Percentiles rank a stretch among this genome's conserved stretches.
phyloP scores from a whole-genome alignment of 2,329 filamentous ascomycete species.

The Pseudofabraea citricarpa region DNA sequence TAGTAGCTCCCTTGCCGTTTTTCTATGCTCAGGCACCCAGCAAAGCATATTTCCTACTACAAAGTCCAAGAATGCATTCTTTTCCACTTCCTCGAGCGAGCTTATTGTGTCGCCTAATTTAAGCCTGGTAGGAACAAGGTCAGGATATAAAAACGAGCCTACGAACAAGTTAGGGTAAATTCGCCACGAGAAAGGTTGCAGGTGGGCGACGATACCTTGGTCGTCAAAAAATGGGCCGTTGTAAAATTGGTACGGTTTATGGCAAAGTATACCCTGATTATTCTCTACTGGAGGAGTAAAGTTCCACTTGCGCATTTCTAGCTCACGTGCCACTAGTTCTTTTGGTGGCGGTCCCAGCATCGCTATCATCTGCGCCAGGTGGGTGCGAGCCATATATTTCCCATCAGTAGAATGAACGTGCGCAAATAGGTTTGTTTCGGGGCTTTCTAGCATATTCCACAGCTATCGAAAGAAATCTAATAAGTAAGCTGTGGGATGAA shows the following conservation, averaged over 20 bases:
- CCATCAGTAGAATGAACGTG: constrained; percentile 96
- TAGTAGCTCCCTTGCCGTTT: constrained; percentile 27
- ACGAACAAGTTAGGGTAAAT: no score
- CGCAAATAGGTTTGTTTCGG: constrained; percentile 92
- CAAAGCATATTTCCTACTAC: constrained; percentile 26
- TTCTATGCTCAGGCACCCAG: constrained; percentile 29
- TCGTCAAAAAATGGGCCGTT: constrained; percentile 32
- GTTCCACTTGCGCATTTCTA: constrained; percentile 40
- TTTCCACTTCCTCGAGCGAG: constrained; percentile 27
- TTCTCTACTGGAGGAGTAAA: constrained; percentile 62
- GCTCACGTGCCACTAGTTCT: constrained; percentile 75
- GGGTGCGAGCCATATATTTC: constrained; percentile 78
- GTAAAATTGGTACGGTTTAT: constrained; percentile 30
- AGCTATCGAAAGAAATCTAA: constrained; percentile 4
- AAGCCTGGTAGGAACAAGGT: constrained; percentile 26
- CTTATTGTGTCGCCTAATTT: constrained; percentile 25
- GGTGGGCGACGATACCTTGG: no score
- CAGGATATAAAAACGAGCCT: constrained; percentile 29
- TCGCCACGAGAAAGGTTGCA: no score
- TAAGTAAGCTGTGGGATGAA: constrained; percentile 65
- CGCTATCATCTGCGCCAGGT: constrained; percentile 96
- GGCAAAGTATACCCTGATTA: constrained; percentile 24
- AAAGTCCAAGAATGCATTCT: constrained; percentile 28
- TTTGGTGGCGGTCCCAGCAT: constrained; percentile 87
- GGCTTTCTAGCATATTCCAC: constrained; percentile 78